Base-by-base conservation (phyloP, 2,329 filamentous ascomycete genomes). In the Claviceps maximensis region DNA sequence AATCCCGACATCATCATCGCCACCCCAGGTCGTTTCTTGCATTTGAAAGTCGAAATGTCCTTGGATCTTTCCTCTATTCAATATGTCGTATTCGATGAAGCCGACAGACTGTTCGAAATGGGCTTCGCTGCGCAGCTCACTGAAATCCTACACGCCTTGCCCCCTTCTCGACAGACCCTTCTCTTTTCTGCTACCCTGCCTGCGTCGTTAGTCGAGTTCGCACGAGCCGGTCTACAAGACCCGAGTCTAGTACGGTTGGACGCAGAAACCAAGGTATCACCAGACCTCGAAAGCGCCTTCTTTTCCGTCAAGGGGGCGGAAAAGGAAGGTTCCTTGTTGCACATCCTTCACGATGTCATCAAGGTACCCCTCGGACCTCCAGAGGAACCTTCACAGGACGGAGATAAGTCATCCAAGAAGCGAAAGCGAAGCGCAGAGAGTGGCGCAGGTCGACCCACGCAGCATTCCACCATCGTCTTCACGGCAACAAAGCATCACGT, bases 1-100 rank as follows among this genome's bases (percentile, higher is more conserved):
- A 98, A 98, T 66, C 93, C 94, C 0, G 94, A 98, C 66, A 95
- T 98, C 59, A 82, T 98, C 61, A 97, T 98, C 63, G 93, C 93
- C 12, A 97, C 94, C 0, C 93, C 93, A 0, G 93, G 94, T 67
- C 87, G 93, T 61, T 98, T 98, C 62, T 74, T 98, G 59, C 93
- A 98, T 75, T 71, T 98, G 58, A 94, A 97, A 70, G 91, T 97
- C 21, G 93, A 98, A 66, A 98, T 98, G 94, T 77, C 78, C 10
- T 70, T 98, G 51, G 88, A 96, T 63, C 72, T 98, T n/a, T 89
- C 85, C 0, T 95, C 89, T 4, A 84, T 98, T 56, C 80, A 82
- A 60, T 98, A 98, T 63, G 88, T 95, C 25, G 93, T 98, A 9
- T 98, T 98, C 58, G 93, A 98, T 65, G 93, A 98, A 68, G 93